Conservation (phyloP, 495 filamentous ascomycete genomes). For the Astrothelium macrocarpum region DNA sequence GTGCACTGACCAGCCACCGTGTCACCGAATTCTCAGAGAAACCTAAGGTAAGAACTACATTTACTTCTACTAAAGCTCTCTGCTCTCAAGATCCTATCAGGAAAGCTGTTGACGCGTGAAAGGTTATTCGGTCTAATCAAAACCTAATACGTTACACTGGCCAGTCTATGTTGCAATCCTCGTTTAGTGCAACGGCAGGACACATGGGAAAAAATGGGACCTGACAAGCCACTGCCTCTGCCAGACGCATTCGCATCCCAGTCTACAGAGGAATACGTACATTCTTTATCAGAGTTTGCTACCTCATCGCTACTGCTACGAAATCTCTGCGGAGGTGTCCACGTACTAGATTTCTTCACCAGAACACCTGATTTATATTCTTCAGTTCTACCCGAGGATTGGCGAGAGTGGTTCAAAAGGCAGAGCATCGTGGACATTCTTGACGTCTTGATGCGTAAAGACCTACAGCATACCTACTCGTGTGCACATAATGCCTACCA, state of each 20-base stretch:
- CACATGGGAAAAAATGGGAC: constrained; percentile 33
- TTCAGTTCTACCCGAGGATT: constrained; percentile 61
- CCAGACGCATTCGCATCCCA: constrained; percentile 43
- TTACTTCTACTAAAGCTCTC: too few species aligned
- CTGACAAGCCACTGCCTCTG: constrained; percentile 47
- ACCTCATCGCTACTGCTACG: constrained; percentile 70
- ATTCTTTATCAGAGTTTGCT: constrained; percentile 66
- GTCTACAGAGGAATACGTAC: constrained; percentile 60
- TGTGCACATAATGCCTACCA: constrained; percentile 11
- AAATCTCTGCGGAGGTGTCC: constrained; percentile 82
- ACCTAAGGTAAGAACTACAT: too few species aligned
- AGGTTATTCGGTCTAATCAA: too few species aligned
- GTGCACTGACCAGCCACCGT: too few species aligned
- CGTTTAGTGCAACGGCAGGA: background rate
- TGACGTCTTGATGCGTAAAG: constrained; percentile 66
- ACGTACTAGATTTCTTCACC: constrained; percentile 96
- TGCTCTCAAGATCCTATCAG: too few species aligned
- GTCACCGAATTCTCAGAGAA: too few species aligned
- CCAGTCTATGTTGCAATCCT: background rate
- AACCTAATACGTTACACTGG: background rate
- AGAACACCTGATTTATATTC: constrained; percentile 69
- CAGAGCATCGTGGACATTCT: constrained; percentile 64
- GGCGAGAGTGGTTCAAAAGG: constrained; percentile 65
- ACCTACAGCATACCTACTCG: constrained; percentile 40
- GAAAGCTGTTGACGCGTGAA: too few species aligned